Base-by-base conservation (phyloP, 805 yeast genomes). In the Metschnikowia bowlesiae region DNA sequence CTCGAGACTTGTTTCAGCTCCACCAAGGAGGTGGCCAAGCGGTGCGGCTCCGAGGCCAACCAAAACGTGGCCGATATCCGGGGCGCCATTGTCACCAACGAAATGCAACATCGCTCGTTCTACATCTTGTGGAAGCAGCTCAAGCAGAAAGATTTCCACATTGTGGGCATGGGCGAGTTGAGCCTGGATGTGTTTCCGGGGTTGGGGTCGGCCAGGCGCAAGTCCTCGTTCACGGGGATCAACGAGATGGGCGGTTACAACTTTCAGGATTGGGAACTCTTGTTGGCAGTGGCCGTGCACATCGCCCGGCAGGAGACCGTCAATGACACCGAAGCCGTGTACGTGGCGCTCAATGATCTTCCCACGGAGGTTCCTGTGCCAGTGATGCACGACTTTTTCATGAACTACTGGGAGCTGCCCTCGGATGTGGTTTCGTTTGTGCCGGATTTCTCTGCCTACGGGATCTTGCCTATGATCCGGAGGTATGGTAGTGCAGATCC, bases 51-150 rank as follows among this genome's bases (percentile, higher is more conserved):
- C 10, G 41, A 49, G 8, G 39, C 40, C 4, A 49, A 47, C n/a
- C 36, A 41, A 16, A 42, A 61, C 38, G 62, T 37, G 44, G 52
- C 61, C 10, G 59, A 63, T 28, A 56, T 68, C 35, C 57, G 62
- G 39, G 76, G 76, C 9, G 75, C 74, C n/a, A 58, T 72, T 6
- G 56, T 71, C 51, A 66, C 73, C 42, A 72, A 72, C 50, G 70
- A 69, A 14, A 60, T 67, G 45, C 76, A 67, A 53, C 66, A 66
- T 40, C 69, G 65, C 52, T 62, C 69, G 6, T 62, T 68, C 53
- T 70, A 63, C 48, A 60, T 69, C 14, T 47, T 71, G 42, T 71
- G 75, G 75, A 52, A 62, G 39, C 46, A 58, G n/a, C 32, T 63
- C 22, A 52, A 55, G 56, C 50, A 47, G n/a, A 30, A 30, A 9